Evolutionary conservation across 78 protist species (phyloP).

Genomic region (Capsaspora owczarzaki): DNA sequence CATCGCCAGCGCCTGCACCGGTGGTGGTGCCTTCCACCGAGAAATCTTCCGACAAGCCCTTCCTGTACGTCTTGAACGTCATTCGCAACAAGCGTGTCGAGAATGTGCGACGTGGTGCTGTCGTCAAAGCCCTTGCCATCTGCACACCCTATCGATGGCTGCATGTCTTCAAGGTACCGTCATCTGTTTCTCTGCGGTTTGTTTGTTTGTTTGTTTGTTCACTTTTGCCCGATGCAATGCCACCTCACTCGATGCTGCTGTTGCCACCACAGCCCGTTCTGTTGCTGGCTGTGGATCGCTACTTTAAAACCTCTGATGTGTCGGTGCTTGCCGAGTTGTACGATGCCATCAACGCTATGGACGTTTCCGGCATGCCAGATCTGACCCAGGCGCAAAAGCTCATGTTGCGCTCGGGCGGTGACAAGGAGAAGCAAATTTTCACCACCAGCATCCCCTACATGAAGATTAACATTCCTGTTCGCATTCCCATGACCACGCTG

Average conservation of each 20-base stretch:
- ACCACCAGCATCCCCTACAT: neutral
- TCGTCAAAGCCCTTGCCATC: slow-evolving; percentile 69
- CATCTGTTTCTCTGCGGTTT: neutral
- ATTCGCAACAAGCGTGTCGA: slow-evolving; percentile 57
- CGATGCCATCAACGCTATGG: slow-evolving; percentile 61
- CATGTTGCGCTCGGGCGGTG: neutral
- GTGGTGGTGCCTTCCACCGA: no score
- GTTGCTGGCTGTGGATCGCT: slow-evolving; percentile 51
- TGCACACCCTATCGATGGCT: slow-evolving; percentile 49
- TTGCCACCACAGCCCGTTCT: slow-evolving; percentile 45
- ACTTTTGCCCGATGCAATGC: neutral
- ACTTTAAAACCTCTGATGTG: slow-evolving; percentile 22
- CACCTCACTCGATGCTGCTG: neutral
- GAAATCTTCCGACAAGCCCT: no score
- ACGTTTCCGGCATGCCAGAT: slow-evolving; percentile 48
- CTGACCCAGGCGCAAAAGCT: slow-evolving; percentile 4
- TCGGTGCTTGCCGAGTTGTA: slow-evolving; percentile 48
- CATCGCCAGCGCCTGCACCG: no score
- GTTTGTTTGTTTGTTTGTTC: neutral
- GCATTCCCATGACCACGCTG: slow-evolving; percentile 46
- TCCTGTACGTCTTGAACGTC: slow-evolving; percentile 61
- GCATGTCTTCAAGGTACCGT: slow-evolving; percentile 52
- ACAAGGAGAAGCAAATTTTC: neutral
- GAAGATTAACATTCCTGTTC: slow-evolving; percentile 30
- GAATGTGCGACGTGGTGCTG: slow-evolving; percentile 45